Percentiles rank a stretch among this genome's conserved stretches.
Evolutionary conservation across 169 alveolate species (phyloP).

Genomic region (Plasmodium berghei): DNA sequence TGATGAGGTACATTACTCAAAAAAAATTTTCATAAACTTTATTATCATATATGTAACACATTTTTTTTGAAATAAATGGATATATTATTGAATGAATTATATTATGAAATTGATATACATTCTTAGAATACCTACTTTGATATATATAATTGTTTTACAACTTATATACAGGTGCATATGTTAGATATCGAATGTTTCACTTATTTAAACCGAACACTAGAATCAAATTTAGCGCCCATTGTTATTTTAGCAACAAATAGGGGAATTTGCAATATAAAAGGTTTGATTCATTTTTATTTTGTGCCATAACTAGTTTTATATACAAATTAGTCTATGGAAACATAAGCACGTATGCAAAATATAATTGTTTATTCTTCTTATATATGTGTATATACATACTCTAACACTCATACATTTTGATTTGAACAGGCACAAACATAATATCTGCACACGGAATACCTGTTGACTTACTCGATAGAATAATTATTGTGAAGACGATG

Average conservation of each 20-base stretch:
- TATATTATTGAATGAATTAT: too few relatives aligned
- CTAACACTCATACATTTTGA: slow-evolving; percentile 40
- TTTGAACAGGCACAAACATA: slow-evolving; percentile 95
- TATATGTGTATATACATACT: neutral
- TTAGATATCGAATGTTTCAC: slow-evolving; percentile 98
- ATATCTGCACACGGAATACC: slow-evolving; percentile 99
- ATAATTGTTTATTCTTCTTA: neutral
- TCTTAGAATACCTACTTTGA: neutral
- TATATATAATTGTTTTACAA: neutral
- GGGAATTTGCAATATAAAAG: slow-evolving; percentile 90
- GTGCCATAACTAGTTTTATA: neutral
- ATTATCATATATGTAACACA: slow-evolving; percentile 1
- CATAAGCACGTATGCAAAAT: neutral
- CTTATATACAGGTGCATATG: slow-evolving; percentile 90
- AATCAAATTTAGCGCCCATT: slow-evolving; percentile 96
- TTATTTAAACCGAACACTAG: slow-evolving; percentile 97
- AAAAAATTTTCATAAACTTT: neutral
- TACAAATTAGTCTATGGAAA: slow-evolving; percentile 8
- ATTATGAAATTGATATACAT: too few relatives aligned
- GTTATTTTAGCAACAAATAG: slow-evolving; percentile 98
- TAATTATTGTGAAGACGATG: slow-evolving; percentile 96
- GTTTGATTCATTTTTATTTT: slow-evolving; percentile 15
- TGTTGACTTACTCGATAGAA: slow-evolving; percentile 97
- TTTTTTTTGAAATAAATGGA: neutral
- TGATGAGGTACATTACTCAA: slow-evolving; percentile 92